phyloP scores from a whole-genome alignment of 768 basidiomycete species.

The Leccinum obscurum region DNA sequence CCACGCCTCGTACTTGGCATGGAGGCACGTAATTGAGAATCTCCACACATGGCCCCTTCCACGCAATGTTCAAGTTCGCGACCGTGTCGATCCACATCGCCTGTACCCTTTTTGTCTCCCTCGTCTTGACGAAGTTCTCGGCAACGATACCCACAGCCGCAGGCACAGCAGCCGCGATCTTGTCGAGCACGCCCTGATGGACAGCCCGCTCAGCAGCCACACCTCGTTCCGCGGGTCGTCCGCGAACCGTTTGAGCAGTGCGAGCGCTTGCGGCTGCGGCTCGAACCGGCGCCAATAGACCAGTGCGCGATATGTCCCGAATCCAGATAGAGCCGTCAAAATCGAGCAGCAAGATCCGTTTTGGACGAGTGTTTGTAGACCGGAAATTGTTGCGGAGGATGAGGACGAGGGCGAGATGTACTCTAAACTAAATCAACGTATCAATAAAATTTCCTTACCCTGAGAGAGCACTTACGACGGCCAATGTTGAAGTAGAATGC shows the following conservation, averaged over 20 bases:
- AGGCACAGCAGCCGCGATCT: slow-evolving; percentile 58
- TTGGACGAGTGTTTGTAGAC: slow-evolving; percentile 60
- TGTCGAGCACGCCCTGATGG: slow-evolving; percentile 62
- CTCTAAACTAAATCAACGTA: too few species aligned
- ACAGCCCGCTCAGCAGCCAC: slow-evolving; percentile 79
- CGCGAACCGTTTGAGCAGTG: slow-evolving; percentile 55
- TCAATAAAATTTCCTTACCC: too few species aligned
- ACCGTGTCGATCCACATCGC: slow-evolving; percentile 78
- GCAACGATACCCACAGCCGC: slow-evolving; percentile 81
- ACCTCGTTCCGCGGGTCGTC: slow-evolving; percentile 72
- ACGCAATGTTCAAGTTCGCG: slow-evolving; percentile 70
- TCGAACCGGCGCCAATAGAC: slow-evolving; percentile 43
- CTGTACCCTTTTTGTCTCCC: slow-evolving; percentile 29
- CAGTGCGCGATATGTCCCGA: slow-evolving; percentile 51
- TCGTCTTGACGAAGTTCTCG: slow-evolving; percentile 80
- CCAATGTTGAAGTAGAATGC: too few species aligned
- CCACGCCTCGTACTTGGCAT: not conserved
- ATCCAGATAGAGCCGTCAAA: slow-evolving; percentile 82
- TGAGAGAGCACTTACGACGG: too few species aligned
- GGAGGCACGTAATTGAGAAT: slow-evolving; percentile 77
- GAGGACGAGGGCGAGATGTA: too few species aligned
- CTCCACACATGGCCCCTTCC: slow-evolving; percentile 80
- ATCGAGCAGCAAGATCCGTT: slow-evolving; percentile 71
- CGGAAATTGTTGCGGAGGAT: too few species aligned
- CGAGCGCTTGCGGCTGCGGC: slow-evolving; percentile 40